Evolutionary conservation across 2,329 filamentous ascomycete species (phyloP), one percentile per base, ranked within the genome.

Genomic region (Periconia sp.): DNA sequence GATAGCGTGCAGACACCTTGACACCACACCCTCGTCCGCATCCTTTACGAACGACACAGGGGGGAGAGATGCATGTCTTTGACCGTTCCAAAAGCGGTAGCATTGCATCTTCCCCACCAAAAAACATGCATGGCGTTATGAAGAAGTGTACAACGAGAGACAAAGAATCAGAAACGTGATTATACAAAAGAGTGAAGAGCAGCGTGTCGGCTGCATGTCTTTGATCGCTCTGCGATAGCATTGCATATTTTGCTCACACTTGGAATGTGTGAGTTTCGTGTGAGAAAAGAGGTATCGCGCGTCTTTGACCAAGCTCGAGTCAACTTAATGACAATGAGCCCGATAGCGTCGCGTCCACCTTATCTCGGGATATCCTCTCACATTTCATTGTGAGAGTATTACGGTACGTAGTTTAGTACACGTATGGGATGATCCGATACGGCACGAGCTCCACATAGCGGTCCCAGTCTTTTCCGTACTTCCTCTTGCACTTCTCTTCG

Each of bases 391-490:
- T 2, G 14, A 17, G 19, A 19, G 41, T 40, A 27, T 13, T 2
- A 51, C 14, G 40, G 27, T 41, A 27, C 13, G n/a, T 18, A 17
- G 3, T 46, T 50, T 71, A 97, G 76, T 97, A 97, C 17, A 97
- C 78, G 35, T 89, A 89, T 6, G 93, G 93, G 41, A 97, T 76
- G 62, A 97, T 95, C 69, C 87, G 84, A 74, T 84, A 96, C 55
- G 82, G 85, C 43, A 97, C 93, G 69, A 86, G 82, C 74, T 87
- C 85, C 74, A 89, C 92, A 76, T 97, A 97, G 76, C 85, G 84
- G 58, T 92, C 85, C 92, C 93, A 97, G 70, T 97, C 92, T 62
- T 87, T 87, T 23, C 92, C 92, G 68, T 97, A 97, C 81, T 97
- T 97, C 69, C 84, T 84, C 58, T 83, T 81, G 74, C 93, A 97